Percentiles rank a stretch among this genome's conserved stretches.
Evolutionary conservation across 768 basidiomycete genomes (phyloP).

Genomic region (Lanmaoa pseudosensibilis): DNA sequence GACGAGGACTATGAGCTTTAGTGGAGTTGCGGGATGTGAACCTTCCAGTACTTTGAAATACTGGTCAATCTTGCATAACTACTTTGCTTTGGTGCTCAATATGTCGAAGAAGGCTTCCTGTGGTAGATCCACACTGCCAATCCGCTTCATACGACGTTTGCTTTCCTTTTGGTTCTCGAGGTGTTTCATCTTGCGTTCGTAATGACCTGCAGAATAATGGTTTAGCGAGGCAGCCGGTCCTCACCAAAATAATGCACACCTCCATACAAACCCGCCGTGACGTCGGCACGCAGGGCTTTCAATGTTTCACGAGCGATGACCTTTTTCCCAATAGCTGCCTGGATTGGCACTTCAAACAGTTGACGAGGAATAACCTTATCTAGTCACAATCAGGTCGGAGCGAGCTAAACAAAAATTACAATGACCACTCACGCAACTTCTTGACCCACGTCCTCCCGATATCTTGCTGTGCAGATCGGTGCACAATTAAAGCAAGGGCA

Average conservation of each 20-base stretch:
- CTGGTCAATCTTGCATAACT: conserved; percentile 1
- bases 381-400: conserved; percentile 26
- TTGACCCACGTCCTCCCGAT: conserved; percentile 86
- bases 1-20: conserved; percentile 86
- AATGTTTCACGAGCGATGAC: conserved; percentile 89
- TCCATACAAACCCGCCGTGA: conserved; percentile 92
- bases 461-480: conserved; percentile 71
- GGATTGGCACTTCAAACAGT: conserved; percentile 93
- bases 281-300: conserved; percentile 84
- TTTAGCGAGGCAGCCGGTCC: background rate
- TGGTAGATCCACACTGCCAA: conserved; percentile 87
- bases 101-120: conserved; percentile 96
- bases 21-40: background rate
- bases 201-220: conserved; percentile 57
- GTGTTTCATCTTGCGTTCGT: conserved; percentile 90
- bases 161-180: conserved; percentile 91
- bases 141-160: conserved; percentile 83
- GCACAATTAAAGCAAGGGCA: conserved; percentile 89
- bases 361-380: conserved; percentile 93
- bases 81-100: conserved; percentile 56
- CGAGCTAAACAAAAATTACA: background rate
- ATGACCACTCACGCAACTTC: conserved; percentile 73
- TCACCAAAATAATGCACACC: conserved; percentile 41
- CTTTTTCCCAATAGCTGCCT: conserved; percentile 85
- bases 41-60: background rate